These are phyloP conservation scores for Anacardium occidentale DNA, from an alignment of 345 rosid species.

Conservation along the genomic window DNA sequence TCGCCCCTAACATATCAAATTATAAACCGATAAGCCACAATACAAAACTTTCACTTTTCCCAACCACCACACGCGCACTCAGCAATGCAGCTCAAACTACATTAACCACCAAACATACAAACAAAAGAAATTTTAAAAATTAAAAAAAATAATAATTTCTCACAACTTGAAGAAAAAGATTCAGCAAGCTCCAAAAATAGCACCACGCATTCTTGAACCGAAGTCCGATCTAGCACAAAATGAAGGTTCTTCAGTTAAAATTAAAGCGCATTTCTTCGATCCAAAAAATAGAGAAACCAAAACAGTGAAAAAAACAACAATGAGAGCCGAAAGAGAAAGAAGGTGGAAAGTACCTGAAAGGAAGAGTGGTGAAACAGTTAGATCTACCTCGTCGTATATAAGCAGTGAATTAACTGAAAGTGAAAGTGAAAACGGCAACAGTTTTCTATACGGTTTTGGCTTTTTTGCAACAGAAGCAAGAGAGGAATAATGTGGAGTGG, in stretches of 20 bases:
- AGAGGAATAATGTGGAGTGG: neutral
- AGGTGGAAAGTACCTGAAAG: slow-evolving; percentile 10
- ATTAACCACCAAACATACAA: slow-evolving; percentile 4
- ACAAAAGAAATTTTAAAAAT: neutral
- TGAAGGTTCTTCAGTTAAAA: slow-evolving; percentile 19
- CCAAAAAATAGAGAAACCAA: neutral
- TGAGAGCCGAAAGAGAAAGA: neutral
- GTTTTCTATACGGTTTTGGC: slow-evolving; percentile 16
- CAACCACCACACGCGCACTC: slow-evolving; percentile 24
- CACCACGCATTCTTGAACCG: slow-evolving; percentile 1
- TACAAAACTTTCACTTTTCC: slow-evolving; percentile 11
- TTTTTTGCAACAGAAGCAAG: neutral
- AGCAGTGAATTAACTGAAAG: slow-evolving; percentile 9
- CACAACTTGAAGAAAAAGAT: slow-evolving; percentile 13
- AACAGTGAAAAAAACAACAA: neutral
- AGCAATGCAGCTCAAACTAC: slow-evolving; percentile 14
- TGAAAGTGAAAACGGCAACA: neutral
- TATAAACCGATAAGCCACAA: neutral
- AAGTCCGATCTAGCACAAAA: slow-evolving; percentile 29
- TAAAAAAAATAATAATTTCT: neutral
- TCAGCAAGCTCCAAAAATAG: neutral
- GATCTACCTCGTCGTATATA: slow-evolving; percentile 17
- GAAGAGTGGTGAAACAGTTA: slow-evolving; percentile 7
- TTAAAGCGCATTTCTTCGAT: slow-evolving; percentile 15
- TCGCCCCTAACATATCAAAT: slow-evolving; percentile 12